A percentile compares a stretch with the other conserved stretches of the same genome.
These are phyloP conservation scores for Pisolithus sp. DNA, from an alignment of 768 basidiomycete species.

Conservation along the genomic window DNA sequence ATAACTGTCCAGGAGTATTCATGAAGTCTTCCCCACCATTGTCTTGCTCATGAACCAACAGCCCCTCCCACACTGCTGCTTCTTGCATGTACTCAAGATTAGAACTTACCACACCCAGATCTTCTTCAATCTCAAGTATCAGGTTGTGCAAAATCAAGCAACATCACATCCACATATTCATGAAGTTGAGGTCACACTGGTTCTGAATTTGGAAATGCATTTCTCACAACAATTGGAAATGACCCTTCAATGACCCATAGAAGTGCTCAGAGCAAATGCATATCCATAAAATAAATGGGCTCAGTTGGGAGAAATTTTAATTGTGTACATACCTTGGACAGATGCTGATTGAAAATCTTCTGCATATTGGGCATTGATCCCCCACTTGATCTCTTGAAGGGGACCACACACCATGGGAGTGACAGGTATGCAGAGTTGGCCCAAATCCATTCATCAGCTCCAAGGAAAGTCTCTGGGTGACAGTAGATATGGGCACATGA, in stretches of 20 bases:
- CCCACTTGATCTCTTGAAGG: constrained; percentile 17
- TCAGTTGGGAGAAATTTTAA: not conserved
- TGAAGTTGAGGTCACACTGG: not conserved
- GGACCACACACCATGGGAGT: not conserved
- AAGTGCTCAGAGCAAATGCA: constrained; percentile 9
- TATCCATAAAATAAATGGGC: constrained; percentile 13
- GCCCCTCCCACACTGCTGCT: not conserved
- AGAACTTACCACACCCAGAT: not conserved
- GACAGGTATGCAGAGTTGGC: too few relatives aligned
- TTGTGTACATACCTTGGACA: constrained; percentile 13
- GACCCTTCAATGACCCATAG: constrained; percentile 11
- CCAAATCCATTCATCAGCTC: too few relatives aligned
- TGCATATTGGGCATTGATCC: constrained; percentile 11
- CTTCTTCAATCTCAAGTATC: constrained; percentile 8
- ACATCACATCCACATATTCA: constrained; percentile 1
- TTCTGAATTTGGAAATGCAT: not conserved
- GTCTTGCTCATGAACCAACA: not conserved
- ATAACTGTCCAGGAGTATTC: not conserved
- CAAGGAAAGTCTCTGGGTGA: too few relatives aligned
- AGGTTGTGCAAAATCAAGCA: constrained; percentile 10
- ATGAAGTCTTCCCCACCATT: not conserved
- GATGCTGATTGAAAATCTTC: not conserved
- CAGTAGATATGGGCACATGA: too few relatives aligned
- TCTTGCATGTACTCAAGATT: not conserved
- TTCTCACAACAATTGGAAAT: constrained; percentile 4